A percentile compares a stretch with the other conserved stretches of the same genome.
Evolutionary conservation across 169 alveolate genomes (phyloP).

Genomic region (Toxoplasma gondii): DNA sequence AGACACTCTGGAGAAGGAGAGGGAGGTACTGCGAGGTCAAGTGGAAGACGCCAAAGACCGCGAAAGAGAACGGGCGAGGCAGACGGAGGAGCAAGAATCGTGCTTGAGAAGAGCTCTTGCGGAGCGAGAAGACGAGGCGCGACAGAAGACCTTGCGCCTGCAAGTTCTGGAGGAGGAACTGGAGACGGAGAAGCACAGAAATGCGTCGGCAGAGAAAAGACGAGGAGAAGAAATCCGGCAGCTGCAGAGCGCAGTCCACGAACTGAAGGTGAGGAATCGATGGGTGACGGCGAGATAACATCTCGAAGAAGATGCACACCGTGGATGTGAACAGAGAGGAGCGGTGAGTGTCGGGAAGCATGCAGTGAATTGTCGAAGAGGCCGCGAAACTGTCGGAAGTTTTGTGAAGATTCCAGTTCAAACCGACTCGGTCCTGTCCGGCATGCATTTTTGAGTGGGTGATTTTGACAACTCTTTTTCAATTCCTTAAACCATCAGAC

Average conservation of each 20-base stretch:
- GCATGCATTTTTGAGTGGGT: no score
- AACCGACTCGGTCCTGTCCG: no score
- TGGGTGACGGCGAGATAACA: neutral
- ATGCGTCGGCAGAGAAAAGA: neutral
- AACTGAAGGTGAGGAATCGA: neutral
- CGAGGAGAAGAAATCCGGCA: neutral
- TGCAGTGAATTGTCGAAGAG: no score
- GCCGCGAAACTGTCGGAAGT: no score
- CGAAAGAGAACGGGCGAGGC: neutral
- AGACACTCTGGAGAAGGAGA: neutral
- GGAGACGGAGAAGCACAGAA: neutral
- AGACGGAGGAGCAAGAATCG: neutral
- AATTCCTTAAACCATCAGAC: no score
- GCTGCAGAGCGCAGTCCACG: neutral
- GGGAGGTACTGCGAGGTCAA: neutral
- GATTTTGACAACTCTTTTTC: no score
- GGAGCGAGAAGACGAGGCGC: neutral
- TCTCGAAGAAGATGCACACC: no score
- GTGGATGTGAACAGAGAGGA: no score
- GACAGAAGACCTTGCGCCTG: neutral
- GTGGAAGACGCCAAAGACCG: neutral
- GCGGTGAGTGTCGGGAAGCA: no score
- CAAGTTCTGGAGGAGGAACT: slow-evolving; percentile 22
- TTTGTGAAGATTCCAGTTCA: no score
- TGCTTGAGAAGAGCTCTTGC: neutral